Conservation (phyloP, 176 grass and related monocot genomes). For the Carex parvula region DNA sequence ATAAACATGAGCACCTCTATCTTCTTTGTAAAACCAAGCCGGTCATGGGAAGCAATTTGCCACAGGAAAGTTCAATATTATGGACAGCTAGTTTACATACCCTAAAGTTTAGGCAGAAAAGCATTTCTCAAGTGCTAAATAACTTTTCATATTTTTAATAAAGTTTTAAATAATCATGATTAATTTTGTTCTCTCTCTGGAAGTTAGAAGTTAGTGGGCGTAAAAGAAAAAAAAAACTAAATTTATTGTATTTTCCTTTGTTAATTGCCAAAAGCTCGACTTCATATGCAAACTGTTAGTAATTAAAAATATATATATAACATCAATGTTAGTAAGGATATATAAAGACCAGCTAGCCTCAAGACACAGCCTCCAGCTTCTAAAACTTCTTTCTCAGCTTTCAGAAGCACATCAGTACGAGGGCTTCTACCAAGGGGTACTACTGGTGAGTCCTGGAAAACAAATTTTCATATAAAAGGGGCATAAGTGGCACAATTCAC, state of each 20-base stretch:
- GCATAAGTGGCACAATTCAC: background rate
- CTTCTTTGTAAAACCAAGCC: conserved; percentile 66
- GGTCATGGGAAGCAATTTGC: conserved; percentile 43
- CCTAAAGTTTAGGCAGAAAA: background rate
- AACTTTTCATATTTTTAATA: background rate
- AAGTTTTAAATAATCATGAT: background rate
- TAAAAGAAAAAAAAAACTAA: background rate
- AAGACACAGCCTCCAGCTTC: conserved; percentile 69
- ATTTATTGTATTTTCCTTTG: background rate
- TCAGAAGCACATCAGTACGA: conserved; percentile 72
- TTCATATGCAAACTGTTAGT: background rate
- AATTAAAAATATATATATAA: background rate
- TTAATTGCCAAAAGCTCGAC: background rate
- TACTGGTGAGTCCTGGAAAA: conserved; percentile 58
- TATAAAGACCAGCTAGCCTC: conserved; percentile 88
- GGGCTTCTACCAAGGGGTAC: conserved; percentile 61
- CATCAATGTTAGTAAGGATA: conserved; percentile 48
- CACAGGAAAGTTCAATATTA: background rate
- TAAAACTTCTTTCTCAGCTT: conserved; percentile 71
- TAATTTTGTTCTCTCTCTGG: background rate
- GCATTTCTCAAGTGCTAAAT: background rate
- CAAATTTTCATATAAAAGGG: conserved; percentile 17
- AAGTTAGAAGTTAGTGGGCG: background rate
- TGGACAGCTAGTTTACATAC: background rate
- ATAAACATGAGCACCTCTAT: conserved; percentile 85